A percentile compares a stretch with the other conserved stretches of the same genome.
Conservation (phyloP, 176 grass and related monocot genomes). For the Guadua angustifolia region DNA sequence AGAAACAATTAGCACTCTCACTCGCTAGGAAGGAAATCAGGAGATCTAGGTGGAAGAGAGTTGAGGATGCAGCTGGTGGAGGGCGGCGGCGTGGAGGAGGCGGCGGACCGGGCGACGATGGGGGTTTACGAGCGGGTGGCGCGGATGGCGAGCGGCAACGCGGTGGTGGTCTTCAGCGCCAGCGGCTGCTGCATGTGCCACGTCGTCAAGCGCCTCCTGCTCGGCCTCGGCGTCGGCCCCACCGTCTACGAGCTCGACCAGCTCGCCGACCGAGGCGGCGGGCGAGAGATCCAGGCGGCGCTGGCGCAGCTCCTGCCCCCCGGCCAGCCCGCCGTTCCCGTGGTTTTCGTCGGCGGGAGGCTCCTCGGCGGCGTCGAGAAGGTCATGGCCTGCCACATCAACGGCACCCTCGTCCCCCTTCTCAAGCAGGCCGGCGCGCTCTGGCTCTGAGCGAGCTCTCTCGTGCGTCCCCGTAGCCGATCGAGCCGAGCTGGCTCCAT, state of each 20-base stretch:
- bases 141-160: constrained; percentile 78
- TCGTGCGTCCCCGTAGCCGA: constrained; percentile 1
- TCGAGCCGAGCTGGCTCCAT: not conserved
- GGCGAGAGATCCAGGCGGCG: constrained; percentile 73
- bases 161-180: constrained; percentile 90
- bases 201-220: constrained; percentile 84
- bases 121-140: constrained; percentile 71
- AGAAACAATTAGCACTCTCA: not conserved
- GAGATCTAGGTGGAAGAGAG: constrained; percentile 17
- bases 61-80: constrained; percentile 54
- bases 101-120: constrained; percentile 3
- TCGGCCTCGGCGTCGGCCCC: constrained; percentile 85
- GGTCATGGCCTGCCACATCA: constrained; percentile 97
- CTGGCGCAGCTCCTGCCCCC: constrained; percentile 61
- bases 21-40: not conserved
- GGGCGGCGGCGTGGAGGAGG: constrained; percentile 16
- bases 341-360: constrained; percentile 85
- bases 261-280: constrained; percentile 25
- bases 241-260: constrained; percentile 92
- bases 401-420: constrained; percentile 92
- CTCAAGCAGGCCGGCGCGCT: constrained; percentile 98
- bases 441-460: constrained; percentile 60
- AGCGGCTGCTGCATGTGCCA: constrained; percentile 99
- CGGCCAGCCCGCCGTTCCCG: constrained; percentile 56
- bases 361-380: constrained; percentile 93